Evolutionary conservation across 1,139 yeast species (phyloP).

Genomic region (Pichia sp.): DNA sequence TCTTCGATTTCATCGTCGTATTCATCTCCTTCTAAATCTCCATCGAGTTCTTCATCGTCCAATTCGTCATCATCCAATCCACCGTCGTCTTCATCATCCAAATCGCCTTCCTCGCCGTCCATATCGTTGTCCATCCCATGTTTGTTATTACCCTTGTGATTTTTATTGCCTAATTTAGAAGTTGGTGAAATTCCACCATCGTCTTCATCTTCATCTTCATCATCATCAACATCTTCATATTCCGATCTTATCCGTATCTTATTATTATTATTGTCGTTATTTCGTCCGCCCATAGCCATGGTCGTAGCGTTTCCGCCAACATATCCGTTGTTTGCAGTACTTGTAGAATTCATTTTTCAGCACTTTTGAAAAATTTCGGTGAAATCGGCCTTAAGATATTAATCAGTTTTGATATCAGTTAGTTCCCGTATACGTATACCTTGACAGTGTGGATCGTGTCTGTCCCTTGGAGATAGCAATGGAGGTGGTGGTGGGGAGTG

Average conservation of each 20-base stretch:
- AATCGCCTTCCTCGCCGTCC: neutral
- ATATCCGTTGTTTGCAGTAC: neutral
- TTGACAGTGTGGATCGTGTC: too few relatives aligned
- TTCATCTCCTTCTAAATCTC: conserved; percentile 10
- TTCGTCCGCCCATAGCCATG: neutral
- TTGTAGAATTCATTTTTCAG: too few relatives aligned
- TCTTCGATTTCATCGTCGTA: conserved; percentile 10
- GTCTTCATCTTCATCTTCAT: conserved; percentile 3
- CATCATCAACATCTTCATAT: neutral
- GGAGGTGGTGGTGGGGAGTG: too few relatives aligned
- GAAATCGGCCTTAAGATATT: conserved; percentile 9
- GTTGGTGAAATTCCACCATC: neutral
- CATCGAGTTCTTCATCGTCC: conserved; percentile 7
- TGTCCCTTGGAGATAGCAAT: too few relatives aligned
- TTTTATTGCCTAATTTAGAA: conserved; percentile 14
- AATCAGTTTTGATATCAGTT: too few relatives aligned
- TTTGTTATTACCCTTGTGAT: conserved; percentile 23
- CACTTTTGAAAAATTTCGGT: conserved; percentile 4
- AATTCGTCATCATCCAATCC: conserved; percentile 7
- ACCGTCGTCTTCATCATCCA: conserved; percentile 5
- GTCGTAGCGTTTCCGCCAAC: neutral
- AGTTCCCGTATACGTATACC: too few relatives aligned
- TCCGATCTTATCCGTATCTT: conserved; percentile 17
- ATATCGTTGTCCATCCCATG: conserved; percentile 17
- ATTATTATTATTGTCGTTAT: conserved; percentile 10